These are phyloP conservation scores for Pseudohalonectria lignicola DNA, from an alignment of 2,329 filamentous ascomycete genomes.

Conservation along the genomic window DNA sequence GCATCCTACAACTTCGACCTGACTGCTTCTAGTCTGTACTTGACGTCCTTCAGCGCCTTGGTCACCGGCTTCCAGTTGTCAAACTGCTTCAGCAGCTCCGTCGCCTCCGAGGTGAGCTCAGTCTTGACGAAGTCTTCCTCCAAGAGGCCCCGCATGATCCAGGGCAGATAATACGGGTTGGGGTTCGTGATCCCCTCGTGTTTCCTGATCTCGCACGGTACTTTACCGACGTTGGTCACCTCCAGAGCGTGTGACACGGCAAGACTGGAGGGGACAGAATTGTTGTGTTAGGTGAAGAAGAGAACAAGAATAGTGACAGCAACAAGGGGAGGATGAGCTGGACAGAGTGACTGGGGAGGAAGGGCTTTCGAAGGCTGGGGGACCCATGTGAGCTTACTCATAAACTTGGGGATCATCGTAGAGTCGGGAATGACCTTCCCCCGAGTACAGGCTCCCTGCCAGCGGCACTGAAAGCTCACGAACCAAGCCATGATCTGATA, in stretches of 20 bases:
- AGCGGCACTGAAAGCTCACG: conserved; percentile 81
- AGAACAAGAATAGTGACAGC: no score
- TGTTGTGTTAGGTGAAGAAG: background rate
- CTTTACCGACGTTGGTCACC: conserved; percentile 44
- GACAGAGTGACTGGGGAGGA: no score
- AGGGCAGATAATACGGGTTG: conserved; percentile 87
- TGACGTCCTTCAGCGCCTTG: conserved; percentile 91
- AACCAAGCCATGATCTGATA: conserved; percentile 87
- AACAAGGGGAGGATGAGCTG: no score
- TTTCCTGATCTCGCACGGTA: conserved; percentile 38
- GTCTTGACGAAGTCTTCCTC: conserved; percentile 87
- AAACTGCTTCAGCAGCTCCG: conserved; percentile 73
- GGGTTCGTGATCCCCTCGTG: conserved; percentile 39
- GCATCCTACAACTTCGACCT: conserved; percentile 63
- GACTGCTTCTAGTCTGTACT: conserved; percentile 85
- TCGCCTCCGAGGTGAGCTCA: conserved; percentile 66
- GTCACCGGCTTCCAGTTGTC: conserved; percentile 86
- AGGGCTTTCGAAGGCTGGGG: background rate
- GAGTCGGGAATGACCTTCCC: conserved; percentile 85
- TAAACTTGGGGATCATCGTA: conserved; percentile 88
- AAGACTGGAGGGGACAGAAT: conserved; percentile 28
- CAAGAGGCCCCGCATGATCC: conserved; percentile 86
- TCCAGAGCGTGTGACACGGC: conserved; percentile 65
- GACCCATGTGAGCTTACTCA: conserved; percentile 34
- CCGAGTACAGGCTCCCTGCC: conserved; percentile 81